Evolutionary conservation across 2,329 filamentous ascomycete species (phyloP).

Genomic region (Fusarium napiforme): DNA sequence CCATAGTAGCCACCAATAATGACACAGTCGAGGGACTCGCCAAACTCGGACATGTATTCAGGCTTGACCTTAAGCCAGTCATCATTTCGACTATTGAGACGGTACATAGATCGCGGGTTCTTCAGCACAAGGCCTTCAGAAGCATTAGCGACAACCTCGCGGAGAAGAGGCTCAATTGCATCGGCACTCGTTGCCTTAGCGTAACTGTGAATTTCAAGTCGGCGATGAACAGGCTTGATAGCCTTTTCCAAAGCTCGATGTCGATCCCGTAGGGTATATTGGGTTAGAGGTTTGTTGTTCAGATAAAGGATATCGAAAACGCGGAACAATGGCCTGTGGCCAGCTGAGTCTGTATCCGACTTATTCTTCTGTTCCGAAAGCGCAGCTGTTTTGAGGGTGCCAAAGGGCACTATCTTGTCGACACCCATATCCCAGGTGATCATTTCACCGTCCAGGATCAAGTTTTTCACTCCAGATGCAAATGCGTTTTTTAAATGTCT

Average conservation of each 20-base stretch:
- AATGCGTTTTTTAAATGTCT: conserved; percentile 84
- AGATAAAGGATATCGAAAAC: conserved; percentile 93
- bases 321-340: conserved; percentile 77
- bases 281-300: conserved; percentile 82
- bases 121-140: conserved; percentile 94
- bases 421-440: conserved; percentile 93
- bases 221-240: conserved; percentile 75
- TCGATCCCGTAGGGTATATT: conserved; percentile 85
- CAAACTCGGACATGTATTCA: conserved; percentile 97
- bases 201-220: conserved; percentile 85
- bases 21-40: conserved; percentile 89
- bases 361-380: conserved; percentile 75
- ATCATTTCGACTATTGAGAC: conserved; percentile 88
- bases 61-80: conserved; percentile 99
- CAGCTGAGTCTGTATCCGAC: conserved; percentile 63
- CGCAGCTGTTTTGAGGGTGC: conserved; percentile 91
- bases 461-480: conserved; percentile 77
- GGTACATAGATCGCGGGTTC: conserved; percentile 88
- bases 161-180: conserved; percentile 82
- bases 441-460: conserved; percentile 98
- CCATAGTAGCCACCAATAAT: conserved; percentile 95
- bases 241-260: conserved; percentile 77
- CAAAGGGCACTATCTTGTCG: conserved; percentile 88
- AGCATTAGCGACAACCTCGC: conserved; percentile 84
- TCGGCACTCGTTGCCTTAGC: conserved; percentile 72